A percentile compares a stretch with the other conserved stretches of the same genome.
phyloP scores from a whole-genome alignment of 768 basidiomycete species.

The Solioccasus polychromus region DNA sequence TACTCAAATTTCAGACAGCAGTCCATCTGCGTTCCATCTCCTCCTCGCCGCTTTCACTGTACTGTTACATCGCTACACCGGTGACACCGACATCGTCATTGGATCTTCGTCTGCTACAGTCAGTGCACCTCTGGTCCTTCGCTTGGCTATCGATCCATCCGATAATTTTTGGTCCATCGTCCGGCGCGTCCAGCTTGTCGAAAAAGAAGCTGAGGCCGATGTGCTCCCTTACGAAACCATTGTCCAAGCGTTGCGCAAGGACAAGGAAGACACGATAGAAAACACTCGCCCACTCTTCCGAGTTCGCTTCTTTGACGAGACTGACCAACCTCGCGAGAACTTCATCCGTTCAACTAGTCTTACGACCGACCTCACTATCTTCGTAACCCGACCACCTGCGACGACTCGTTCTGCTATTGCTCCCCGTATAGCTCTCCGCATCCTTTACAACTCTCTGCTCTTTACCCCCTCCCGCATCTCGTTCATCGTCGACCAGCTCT shows the following conservation, averaged over 20 bases:
- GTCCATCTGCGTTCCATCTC: slow-evolving; percentile 86
- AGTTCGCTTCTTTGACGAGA: slow-evolving; percentile 96
- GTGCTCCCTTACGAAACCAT: slow-evolving; percentile 78
- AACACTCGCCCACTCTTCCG: slow-evolving; percentile 70
- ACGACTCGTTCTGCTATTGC: slow-evolving; percentile 69
- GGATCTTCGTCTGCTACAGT: slow-evolving; percentile 79
- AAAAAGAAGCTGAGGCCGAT: slow-evolving; percentile 79
- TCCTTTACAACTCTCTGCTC: slow-evolving; percentile 92
- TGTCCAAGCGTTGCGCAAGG: slow-evolving; percentile 62
- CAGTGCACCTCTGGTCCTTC: slow-evolving; percentile 78
- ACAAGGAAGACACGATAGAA: slow-evolving; percentile 57
- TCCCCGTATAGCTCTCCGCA: slow-evolving; percentile 72
- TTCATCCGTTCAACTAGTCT: slow-evolving; percentile 79
- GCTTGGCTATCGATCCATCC: slow-evolving; percentile 75
- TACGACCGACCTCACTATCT: slow-evolving; percentile 91
- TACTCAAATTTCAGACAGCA: slow-evolving; percentile 31
- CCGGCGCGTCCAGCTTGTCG: slow-evolving; percentile 77
- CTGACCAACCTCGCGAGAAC: slow-evolving; percentile 65
- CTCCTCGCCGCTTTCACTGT: slow-evolving; percentile 91
- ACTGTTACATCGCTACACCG: slow-evolving; percentile 90
- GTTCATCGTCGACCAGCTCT: slow-evolving; percentile 82
- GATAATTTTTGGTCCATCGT: slow-evolving; percentile 92
- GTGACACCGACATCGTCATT: slow-evolving; percentile 90
- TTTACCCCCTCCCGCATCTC: slow-evolving; percentile 79
- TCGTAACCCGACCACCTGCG: slow-evolving; percentile 70